phyloP scores from a whole-genome alignment of 1,284 basidiomycete species.

The Malassezia furfur region DNA sequence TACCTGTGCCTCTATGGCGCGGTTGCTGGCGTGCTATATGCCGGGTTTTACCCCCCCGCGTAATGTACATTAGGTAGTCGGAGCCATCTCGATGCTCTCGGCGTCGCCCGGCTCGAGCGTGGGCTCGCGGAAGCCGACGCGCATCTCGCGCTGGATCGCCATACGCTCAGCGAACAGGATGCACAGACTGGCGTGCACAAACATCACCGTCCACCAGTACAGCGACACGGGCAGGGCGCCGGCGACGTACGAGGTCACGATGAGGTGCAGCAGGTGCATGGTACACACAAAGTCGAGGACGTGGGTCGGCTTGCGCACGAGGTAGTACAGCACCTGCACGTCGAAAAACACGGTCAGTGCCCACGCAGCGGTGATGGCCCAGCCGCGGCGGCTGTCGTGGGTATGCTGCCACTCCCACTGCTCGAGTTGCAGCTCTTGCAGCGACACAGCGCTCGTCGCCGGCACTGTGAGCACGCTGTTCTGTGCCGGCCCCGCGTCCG shows the following conservation, averaged over 20 bases:
- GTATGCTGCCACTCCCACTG: slow-evolving; percentile 8
- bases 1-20: slow-evolving; percentile 71
- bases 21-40: slow-evolving; percentile 68
- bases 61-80: slow-evolving; percentile 43
- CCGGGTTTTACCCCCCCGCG: slow-evolving; percentile 78
- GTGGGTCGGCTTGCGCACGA: slow-evolving; percentile 80
- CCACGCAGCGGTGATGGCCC: slow-evolving; percentile 10
- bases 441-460: slow-evolving; percentile 1
- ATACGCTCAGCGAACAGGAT: slow-evolving; percentile 74
- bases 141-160: slow-evolving; percentile 85
- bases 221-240: slow-evolving; percentile 65
- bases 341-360: slow-evolving; percentile 12
- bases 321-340: slow-evolving; percentile 72
- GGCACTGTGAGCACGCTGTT: not conserved
- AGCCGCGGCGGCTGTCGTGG: slow-evolving; percentile 49
- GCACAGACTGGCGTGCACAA: slow-evolving; percentile 62
- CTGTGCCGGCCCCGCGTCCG: not conserved
- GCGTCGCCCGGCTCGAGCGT: not conserved
- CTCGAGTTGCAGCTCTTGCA: slow-evolving; percentile 19
- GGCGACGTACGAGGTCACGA: slow-evolving; percentile 84
- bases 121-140: slow-evolving; percentile 15
- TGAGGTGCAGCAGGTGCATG: slow-evolving; percentile 75
- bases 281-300: slow-evolving; percentile 90
- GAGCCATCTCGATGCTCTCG: not conserved
- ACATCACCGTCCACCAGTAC: slow-evolving; percentile 54